Evolutionary conservation across 371 early-diverging fungal species (phyloP).

Genomic region (Globomyces sp.): DNA sequence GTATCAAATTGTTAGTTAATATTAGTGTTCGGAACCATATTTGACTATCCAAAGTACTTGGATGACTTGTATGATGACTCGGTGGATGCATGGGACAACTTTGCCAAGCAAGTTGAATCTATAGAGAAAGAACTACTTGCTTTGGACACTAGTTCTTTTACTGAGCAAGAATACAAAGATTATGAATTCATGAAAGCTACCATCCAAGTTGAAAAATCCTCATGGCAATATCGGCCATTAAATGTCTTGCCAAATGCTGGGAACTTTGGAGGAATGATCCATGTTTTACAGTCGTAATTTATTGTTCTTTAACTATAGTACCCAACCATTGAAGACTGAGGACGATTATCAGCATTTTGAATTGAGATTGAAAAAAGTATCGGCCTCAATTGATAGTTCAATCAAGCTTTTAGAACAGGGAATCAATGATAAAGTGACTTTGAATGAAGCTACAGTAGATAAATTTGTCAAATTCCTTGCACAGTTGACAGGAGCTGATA

Average conservation of each 20-base stretch:
- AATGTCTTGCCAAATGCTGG: not conserved
- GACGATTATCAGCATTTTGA: conserved; percentile 33
- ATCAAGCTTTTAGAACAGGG: conserved; percentile 28
- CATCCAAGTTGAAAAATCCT: not conserved
- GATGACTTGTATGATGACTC: conserved; percentile 1
- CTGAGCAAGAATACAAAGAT: conserved; percentile 9
- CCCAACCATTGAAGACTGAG: conserved; percentile 24
- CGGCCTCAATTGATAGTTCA: conserved; percentile 23
- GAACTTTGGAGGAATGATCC: no score
- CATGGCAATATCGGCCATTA: not conserved
- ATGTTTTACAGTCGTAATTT: no score
- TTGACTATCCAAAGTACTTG: conserved; percentile 15
- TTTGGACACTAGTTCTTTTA: not conserved
- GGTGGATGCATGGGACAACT: not conserved
- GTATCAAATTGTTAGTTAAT: not conserved
- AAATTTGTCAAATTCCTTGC: conserved; percentile 16
- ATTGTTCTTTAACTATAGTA: not conserved
- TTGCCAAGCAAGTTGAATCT: not conserved
- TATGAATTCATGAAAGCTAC: not conserved
- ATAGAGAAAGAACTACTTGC: not conserved
- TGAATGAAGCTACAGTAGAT: conserved; percentile 18
- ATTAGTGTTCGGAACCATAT: conserved; percentile 8
- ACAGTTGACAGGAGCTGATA: conserved; percentile 18
- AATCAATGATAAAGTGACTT: conserved; percentile 25
- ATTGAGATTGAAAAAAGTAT: conserved; percentile 23